Conservation (phyloP, 164 flowering plant species). For the Echeveria elegans region DNA sequence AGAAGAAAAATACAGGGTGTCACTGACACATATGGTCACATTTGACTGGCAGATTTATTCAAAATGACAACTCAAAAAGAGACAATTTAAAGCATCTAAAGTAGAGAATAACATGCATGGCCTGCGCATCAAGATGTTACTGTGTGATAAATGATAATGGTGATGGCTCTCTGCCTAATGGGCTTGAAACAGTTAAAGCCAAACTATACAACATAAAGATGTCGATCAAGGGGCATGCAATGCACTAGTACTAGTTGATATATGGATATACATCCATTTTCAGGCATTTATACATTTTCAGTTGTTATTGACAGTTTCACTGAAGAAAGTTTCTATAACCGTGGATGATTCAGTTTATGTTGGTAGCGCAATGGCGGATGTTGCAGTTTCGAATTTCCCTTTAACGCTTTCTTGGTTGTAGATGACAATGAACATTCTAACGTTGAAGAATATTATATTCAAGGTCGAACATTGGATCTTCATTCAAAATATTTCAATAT, state of each 20-base stretch:
- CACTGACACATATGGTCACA: neutral
- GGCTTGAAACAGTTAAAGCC: neutral
- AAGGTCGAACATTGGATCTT: neutral
- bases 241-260: neutral
- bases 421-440: neutral
- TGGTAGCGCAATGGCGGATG: neutral
- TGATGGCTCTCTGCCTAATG: constrained; percentile 2
- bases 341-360: neutral
- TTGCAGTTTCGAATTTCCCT: neutral
- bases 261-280: neutral
- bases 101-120: neutral
- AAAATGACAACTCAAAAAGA: constrained; percentile 3
- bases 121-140: too few species aligned
- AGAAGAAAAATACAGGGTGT: neutral
- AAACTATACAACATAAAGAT: neutral
- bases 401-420: neutral
- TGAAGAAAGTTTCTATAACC: neutral
- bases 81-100: constrained; percentile 5
- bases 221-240: neutral
- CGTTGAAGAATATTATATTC: neutral
- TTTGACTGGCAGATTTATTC: neutral
- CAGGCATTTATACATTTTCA: too few species aligned
- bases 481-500: neutral
- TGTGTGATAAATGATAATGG: neutral
- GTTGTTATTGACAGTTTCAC: too few species aligned